Evolutionary conservation across 1,284 basidiomycete species (phyloP).

Genomic region (Lentinula novae-zelandiae): DNA sequence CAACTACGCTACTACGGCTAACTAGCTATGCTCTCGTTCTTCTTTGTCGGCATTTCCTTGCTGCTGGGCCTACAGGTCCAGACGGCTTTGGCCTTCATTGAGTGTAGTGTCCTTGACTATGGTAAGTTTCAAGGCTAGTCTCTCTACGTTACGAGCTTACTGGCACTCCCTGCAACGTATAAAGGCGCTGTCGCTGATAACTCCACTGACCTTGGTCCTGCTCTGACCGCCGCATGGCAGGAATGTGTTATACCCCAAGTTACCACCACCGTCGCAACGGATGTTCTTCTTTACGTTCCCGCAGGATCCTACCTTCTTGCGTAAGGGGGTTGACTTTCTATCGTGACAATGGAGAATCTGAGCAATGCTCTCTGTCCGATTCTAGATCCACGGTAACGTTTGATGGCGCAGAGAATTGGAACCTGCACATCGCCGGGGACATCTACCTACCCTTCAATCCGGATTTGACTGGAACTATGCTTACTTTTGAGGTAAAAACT

Average conservation of each 20-base stretch:
- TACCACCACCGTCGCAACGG: conserved; percentile 14
- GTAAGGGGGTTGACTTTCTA: not conserved
- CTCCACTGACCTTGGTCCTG: conserved; percentile 21
- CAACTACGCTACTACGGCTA: not conserved
- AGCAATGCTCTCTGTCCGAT: not conserved
- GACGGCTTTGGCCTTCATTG: conserved; percentile 14
- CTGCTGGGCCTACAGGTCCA: conserved; percentile 1
- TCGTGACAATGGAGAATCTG: not conserved
- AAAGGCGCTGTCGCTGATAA: conserved; percentile 22
- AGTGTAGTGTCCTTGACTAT: conserved; percentile 22
- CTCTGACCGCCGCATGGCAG: conserved; percentile 17
- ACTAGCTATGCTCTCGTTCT: not conserved
- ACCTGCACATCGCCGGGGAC: conserved; percentile 8
- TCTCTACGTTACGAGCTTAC: not conserved
- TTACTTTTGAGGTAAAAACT: conserved; percentile 17
- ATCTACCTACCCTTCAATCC: too few relatives aligned
- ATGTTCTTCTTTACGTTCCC: conserved; percentile 19
- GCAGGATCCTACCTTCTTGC: conserved; percentile 18
- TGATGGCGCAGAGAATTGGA: conserved; percentile 19
- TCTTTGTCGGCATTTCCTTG: not conserved
- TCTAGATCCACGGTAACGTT: conserved; percentile 15
- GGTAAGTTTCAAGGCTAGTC: not conserved
- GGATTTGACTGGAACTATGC: too few relatives aligned
- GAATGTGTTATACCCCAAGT: conserved; percentile 17
- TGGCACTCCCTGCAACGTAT: not conserved